These are phyloP conservation scores for Hansenula sp. DNA, from an alignment of 1,139 yeast genomes.

Conservation along the genomic window DNA sequence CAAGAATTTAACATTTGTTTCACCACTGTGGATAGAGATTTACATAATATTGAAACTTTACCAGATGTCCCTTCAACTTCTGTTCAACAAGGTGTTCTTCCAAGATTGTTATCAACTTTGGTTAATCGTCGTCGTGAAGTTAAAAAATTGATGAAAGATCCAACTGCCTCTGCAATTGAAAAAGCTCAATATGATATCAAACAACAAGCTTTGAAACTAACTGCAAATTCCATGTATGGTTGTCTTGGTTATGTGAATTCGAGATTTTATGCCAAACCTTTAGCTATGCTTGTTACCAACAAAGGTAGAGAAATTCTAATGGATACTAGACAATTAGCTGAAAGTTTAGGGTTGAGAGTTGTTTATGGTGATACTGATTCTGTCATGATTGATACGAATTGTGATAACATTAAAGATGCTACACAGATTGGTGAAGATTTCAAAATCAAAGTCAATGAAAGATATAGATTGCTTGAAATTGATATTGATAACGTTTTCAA, in stretches of 20 bases:
- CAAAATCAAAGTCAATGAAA: conserved; percentile 80
- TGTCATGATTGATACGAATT: conserved; percentile 95
- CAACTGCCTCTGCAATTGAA: conserved; percentile 58
- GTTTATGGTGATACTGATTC: conserved; percentile 99
- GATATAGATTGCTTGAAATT: conserved; percentile 83
- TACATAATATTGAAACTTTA: conserved; percentile 58
- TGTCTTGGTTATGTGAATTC: conserved; percentile 93
- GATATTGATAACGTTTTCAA: conserved; percentile 94
- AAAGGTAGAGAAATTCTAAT: conserved; percentile 94
- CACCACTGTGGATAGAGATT: conserved; percentile 83
- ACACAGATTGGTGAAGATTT: conserved; percentile 80
- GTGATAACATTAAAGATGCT: conserved; percentile 66
- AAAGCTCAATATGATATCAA: conserved; percentile 86
- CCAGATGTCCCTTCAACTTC: conserved; percentile 69
- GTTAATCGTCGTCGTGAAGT: conserved; percentile 94
- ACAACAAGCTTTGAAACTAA: conserved; percentile 92
- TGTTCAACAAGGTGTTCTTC: conserved; percentile 74
- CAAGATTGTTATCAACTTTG: conserved; percentile 74
- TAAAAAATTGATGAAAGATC: conserved; percentile 77
- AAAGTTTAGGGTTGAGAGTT: conserved; percentile 74
- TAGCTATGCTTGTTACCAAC: conserved; percentile 93
- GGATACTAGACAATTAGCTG: conserved; percentile 93
- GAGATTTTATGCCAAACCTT: conserved; percentile 91
- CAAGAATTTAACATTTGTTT: conserved; percentile 97
- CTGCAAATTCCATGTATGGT: conserved; percentile 99